Evolutionary conservation across 2,329 filamentous ascomycete genomes (phyloP), one percentile per base, ranked within the genome.

Genomic region (Cladorrhinum sp.): DNA sequence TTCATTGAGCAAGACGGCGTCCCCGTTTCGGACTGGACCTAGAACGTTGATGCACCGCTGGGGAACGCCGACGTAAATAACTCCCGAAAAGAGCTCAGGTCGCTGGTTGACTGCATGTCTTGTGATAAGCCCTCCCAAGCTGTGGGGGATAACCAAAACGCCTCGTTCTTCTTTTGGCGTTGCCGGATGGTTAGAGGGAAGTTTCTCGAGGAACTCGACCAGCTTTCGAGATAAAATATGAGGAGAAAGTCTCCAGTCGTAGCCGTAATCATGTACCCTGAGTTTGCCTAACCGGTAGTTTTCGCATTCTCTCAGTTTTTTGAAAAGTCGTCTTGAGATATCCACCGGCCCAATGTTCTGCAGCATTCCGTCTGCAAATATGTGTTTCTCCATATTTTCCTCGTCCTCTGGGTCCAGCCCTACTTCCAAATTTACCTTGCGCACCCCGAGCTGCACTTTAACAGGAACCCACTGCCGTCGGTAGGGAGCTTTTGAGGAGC

Each of bases 401-500:
- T 97, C 94, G 60, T 96, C 93, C 68, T 92, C 89, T 1, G 85
- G 85, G 14, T 90, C 83, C 3, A 97, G 76, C 0, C 92, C 93
- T 9, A 98, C 88, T 72, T 96, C 92, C 3, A 98, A 80, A 71
- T 98, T 91, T 1, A 94, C 93, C 71, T 95, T 96, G 59, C 93
- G 88, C 63, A 97, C 84, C 68, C 96, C 96, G 55, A 98, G 77
- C 1, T 94, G 93, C 26, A 96, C 88, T 74, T 97, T 97, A 70
- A 97, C 88, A 0, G 93, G 93, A 1, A 96, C 91, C 94, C 94
- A 98, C 0, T 96, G 77, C 71, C 96, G 92, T n/a, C 92, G 86
- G 70, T 94, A 86, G 3, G 90, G 89, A 8, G 90, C 84, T 64
- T 92, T 87, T 10, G 91, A 89, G 10, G 92, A 96, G 28, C 93